Evolutionary conservation across 2,329 filamentous ascomycete genomes (phyloP).

Genomic region (Diaporthe amygdali): DNA sequence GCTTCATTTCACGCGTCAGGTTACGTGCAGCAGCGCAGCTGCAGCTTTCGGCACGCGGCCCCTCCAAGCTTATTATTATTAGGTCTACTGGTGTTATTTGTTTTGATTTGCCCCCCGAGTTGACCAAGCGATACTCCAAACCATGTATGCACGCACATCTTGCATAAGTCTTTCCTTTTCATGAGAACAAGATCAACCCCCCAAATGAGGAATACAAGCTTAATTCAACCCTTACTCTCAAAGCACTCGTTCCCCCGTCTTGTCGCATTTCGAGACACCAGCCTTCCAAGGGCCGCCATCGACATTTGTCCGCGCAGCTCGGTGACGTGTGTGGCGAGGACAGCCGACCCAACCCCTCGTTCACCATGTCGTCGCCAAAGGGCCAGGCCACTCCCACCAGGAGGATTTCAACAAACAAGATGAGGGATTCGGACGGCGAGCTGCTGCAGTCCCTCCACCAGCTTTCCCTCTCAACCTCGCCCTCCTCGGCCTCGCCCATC

Average conservation of each 20-base stretch:
- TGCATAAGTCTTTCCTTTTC: not conserved
- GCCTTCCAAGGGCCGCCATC: not conserved
- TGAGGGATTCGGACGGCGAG: conserved; percentile 31
- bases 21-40: not conserved
- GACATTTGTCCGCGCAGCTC: not conserved
- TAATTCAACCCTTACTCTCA: not conserved
- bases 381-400: conserved; percentile 28
- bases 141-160: conserved; percentile 3
- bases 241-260: not conserved
- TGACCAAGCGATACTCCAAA: not conserved
- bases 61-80: not conserved
- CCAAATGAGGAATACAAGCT: not conserved
- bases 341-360: not conserved
- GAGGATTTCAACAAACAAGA: conserved; percentile 14
- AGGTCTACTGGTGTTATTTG: conserved; percentile 15
- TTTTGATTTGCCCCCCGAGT: conserved; percentile 15
- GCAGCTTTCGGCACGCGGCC: not conserved
- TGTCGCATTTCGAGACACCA: not conserved
- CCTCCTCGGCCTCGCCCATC: conserved; percentile 21
- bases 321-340: conserved; percentile 9
- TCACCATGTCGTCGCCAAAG: conserved; percentile 23
- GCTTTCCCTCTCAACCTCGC: conserved; percentile 46
- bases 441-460: conserved; percentile 49
- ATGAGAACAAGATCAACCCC: not conserved
- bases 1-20: conserved; percentile 10